These are phyloP conservation scores for Cyclotella cryptica DNA, from an alignment of 108 stramenopile species.

Conservation along the genomic window DNA sequence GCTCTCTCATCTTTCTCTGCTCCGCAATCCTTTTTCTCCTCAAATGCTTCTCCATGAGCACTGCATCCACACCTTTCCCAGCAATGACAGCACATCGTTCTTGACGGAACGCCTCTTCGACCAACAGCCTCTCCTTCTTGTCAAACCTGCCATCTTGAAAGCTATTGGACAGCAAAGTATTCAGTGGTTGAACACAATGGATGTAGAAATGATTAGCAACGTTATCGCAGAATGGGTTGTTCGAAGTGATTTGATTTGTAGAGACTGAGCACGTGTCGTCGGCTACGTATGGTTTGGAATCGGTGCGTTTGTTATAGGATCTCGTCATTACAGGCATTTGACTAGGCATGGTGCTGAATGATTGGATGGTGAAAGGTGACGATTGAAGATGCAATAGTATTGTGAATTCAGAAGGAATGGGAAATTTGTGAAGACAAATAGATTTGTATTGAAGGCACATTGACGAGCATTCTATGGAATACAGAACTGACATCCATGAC, in stretches of 20 bases:
- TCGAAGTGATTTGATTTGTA: neutral
- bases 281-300: no score
- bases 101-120: conserved; percentile 1
- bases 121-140: neutral
- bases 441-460: no score
- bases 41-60: conserved; percentile 4
- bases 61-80: neutral
- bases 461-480: no score
- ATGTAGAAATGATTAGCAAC: conserved; percentile 5
- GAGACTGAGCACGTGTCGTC: neutral
- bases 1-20: neutral
- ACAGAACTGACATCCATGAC: no score
- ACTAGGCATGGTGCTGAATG: no score
- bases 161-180: neutral
- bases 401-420: no score
- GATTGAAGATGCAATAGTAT: no score
- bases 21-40: neutral
- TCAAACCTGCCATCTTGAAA: no score
- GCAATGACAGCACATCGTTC: conserved; percentile 10
- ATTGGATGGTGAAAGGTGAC: no score
- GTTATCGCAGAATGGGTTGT: conserved; percentile 1
- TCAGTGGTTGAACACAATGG: neutral
- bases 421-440: no score
- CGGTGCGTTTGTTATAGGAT: no score
- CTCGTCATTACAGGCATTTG: no score